These are phyloP conservation scores for Stachybotrys chartarum DNA, from an alignment of 2,329 filamentous ascomycete species.

Conservation along the genomic window DNA sequence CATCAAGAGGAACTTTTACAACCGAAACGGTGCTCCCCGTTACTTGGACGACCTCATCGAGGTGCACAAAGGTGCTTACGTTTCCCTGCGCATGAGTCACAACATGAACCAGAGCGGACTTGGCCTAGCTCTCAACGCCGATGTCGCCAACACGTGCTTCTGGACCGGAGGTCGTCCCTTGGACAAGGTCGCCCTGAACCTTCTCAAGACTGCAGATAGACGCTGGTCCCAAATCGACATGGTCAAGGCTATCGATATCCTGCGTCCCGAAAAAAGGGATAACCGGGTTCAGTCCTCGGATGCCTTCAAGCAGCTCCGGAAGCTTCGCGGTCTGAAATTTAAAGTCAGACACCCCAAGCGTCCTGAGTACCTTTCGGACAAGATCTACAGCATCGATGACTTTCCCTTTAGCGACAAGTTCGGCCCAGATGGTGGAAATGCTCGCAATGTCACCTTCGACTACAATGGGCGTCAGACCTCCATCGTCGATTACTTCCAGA, in stretches of 20 bases:
- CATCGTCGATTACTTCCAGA: conserved; percentile 48
- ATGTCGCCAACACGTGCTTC: conserved; percentile 88
- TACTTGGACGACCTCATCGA: conserved; percentile 56
- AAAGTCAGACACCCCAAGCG: conserved; percentile 43
- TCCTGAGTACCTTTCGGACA: conserved; percentile 25
- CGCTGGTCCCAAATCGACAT: conserved; percentile 17
- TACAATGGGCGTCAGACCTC: conserved; percentile 36
- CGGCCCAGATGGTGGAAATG: conserved; percentile 37
- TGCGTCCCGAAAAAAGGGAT: conserved; percentile 26
- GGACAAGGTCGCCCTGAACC: conserved; percentile 28
- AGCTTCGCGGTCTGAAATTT: conserved; percentile 49
- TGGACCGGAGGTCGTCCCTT: conserved; percentile 48
- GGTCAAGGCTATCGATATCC: conserved; percentile 15
- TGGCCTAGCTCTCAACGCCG: conserved; percentile 75
- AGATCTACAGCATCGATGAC: conserved; percentile 44
- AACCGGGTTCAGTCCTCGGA: conserved; percentile 32
- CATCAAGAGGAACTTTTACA: conserved; percentile 82
- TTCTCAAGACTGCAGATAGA: conserved; percentile 20
- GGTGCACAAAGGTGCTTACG: conserved; percentile 84
- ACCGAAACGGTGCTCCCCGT: conserved; percentile 36
- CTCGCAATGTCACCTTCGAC: conserved; percentile 49
- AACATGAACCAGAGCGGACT: conserved; percentile 38
- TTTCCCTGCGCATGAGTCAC: conserved; percentile 72
- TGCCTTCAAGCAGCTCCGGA: conserved; percentile 46
- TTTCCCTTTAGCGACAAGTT: conserved; percentile 40